Percentiles rank a stretch among this genome's conserved stretches.
phyloP scores from a whole-genome alignment of 805 yeast species.

The Candida manassasensis region DNA sequence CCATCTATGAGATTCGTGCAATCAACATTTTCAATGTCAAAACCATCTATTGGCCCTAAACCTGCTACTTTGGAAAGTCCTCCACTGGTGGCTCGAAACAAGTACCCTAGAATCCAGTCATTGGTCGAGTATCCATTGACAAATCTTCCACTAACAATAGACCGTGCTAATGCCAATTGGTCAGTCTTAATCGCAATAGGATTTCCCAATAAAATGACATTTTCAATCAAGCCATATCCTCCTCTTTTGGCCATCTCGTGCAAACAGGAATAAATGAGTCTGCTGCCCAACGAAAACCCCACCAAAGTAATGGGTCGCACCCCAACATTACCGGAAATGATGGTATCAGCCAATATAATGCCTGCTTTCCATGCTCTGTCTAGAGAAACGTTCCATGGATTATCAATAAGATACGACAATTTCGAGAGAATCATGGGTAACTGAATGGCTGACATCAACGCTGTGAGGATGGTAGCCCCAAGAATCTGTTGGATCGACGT shows the following conservation, averaged over 20 bases:
- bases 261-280: slow-evolving; percentile 86
- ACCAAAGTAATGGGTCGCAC: slow-evolving; percentile 87
- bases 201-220: slow-evolving; percentile 82
- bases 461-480: slow-evolving; percentile 85
- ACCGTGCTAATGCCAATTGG: slow-evolving; percentile 70
- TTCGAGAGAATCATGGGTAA: slow-evolving; percentile 89
- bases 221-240: slow-evolving; percentile 83
- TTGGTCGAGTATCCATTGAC: slow-evolving; percentile 86
- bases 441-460: slow-evolving; percentile 89
- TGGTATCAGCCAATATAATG: slow-evolving; percentile 80
- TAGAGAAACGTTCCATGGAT: slow-evolving; percentile 96
- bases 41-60: slow-evolving; percentile 61
- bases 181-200: slow-evolving; percentile 79
- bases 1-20: slow-evolving; percentile 87
- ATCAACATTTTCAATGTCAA: slow-evolving; percentile 69
- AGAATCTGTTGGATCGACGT: slow-evolving; percentile 93
- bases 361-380: slow-evolving; percentile 99
- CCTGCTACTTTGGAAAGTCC: slow-evolving; percentile 93
- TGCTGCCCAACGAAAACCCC: slow-evolving; percentile 91
- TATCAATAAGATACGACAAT: slow-evolving; percentile 82
- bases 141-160: slow-evolving; percentile 85
- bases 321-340: slow-evolving; percentile 83
- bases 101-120: slow-evolving; percentile 94
- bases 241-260: slow-evolving; percentile 80
- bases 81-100: slow-evolving; percentile 93